Base-by-base conservation (phyloP, 1,139 yeast species). In the Trichomonascaceae sp. region DNA sequence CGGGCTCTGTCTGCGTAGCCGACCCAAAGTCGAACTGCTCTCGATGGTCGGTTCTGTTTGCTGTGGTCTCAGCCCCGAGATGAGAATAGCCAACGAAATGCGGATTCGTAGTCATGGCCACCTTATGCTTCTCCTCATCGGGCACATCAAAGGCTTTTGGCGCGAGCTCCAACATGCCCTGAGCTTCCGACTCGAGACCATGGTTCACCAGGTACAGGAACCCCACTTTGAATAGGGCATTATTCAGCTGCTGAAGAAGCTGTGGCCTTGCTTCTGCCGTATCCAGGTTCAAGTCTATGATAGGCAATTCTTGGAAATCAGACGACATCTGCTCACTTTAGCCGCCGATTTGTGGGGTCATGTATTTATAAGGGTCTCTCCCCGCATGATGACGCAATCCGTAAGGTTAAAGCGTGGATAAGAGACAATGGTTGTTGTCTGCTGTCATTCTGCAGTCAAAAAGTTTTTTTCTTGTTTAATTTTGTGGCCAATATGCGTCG, bases 1-100 rank as follows among this genome's bases (percentile, higher is more conserved):
- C 32, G 9, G 33, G 33, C 11, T 20, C 23, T 8, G 23, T 20
- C 13, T 28, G 11, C 16, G 70, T 56, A 36, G 74, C 78, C 1
- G 78, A 72, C 3, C 74, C 82, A 41, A 76, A 60, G 47, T 76
- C 84, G 40, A 71, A 71, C 54, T 75, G 82, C 46, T 75, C 82
- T 41, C 84, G 59, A 69, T 77, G 66, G 45, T 76, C 84, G 5
- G 71, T 65, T 26, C 62, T 63, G 29, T 60, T 57, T 4, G 77
- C 74, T 0, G 85, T 76, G 37, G 71, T 67, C 48, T 76, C 84
- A 42, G 76, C 75, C 4, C 80, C 82, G 13, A 76, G 56, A 13
- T 69, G 62, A 28, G 76, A 71, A 50, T 76, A 76, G 1, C 85
- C 85, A 35, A 76, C 60, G 49, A 76, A 75, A 46, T 76, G 82